A percentile compares a stretch with the other conserved stretches of the same genome.
Evolutionary conservation across 805 yeast genomes (phyloP).

Genomic region (Cyberlindnera galapagoensis): DNA sequence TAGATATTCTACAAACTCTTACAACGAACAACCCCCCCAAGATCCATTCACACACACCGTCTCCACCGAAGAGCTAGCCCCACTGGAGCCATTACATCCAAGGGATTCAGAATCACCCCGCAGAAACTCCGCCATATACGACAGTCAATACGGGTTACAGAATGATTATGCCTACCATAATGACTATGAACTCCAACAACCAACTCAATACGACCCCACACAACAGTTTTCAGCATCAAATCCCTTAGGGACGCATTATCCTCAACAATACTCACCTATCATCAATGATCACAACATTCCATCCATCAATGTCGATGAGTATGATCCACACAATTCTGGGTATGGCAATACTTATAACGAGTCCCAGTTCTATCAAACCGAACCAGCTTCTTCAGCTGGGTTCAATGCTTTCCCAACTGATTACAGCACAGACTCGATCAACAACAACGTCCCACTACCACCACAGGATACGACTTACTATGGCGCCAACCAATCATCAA

Average conservation of each 20-base stretch:
- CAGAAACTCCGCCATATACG: too few species aligned
- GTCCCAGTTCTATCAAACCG: slow-evolving; percentile 13
- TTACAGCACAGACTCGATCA: slow-evolving; percentile 2
- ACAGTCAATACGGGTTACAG: background rate
- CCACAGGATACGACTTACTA: slow-evolving; percentile 8
- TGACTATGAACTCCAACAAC: slow-evolving; percentile 4
- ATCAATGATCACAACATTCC: slow-evolving; percentile 18
- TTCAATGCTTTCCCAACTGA: slow-evolving; percentile 21
- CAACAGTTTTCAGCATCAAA: background rate
- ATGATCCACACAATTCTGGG: background rate
- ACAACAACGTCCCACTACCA: slow-evolving; percentile 6
- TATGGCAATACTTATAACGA: slow-evolving; percentile 8
- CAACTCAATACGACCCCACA: slow-evolving; percentile 9
- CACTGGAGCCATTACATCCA: too few species aligned
- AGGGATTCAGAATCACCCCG: too few species aligned
- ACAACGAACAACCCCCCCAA: too few species aligned
- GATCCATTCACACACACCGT: too few species aligned
- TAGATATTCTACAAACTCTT: too few species aligned
- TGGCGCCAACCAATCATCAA: slow-evolving; percentile 7
- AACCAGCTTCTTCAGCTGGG: slow-evolving; percentile 9
- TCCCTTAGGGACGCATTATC: slow-evolving; percentile 1
- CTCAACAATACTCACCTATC: slow-evolving; percentile 23
- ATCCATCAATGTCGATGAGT: slow-evolving; percentile 9
- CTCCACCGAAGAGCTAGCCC: too few species aligned
- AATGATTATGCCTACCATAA: background rate